Base-by-base conservation (phyloP, 2,329 filamentous ascomycete genomes). In the Pleoardoris graminearum region DNA sequence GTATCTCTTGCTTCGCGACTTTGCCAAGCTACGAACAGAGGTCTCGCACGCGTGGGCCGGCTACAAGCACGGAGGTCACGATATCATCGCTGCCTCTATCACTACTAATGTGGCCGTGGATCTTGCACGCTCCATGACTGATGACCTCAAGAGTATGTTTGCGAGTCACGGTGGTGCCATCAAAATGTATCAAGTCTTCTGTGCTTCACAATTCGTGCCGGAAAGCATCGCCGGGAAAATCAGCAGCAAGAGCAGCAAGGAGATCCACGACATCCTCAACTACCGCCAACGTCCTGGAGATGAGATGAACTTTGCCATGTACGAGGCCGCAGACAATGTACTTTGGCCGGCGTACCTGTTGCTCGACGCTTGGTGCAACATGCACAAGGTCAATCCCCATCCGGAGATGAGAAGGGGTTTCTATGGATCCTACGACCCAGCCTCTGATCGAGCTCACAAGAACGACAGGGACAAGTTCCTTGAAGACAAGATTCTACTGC, bases 401-500 rank as follows among this genome's bases (percentile, higher is more conserved):
- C 68, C 68, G 22, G 57, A 66, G 42, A 65, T 65, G 29, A 68
- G 63, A 41, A 54, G 53, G 21, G 68, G 65, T 0, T 58, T 60
- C 37, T 72, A 65, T 47, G 68, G 68, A 11, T 59, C 32, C 1
- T 74, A 73, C 54, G 42, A 71, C 42, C 62, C 67, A 1, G 60
- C 57, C 4, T 64, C 58, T 17, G 54, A 73, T 52, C 61, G 71
- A 48, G 41, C 53, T 4, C 50, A 55, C 32, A 73, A 70, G 61
- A 65, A 51, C 25, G 22, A 55, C 7, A 46, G 55, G 14, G 53
- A 71, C 19, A 71, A 71, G 52, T 73, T 69, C 49, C 54, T 65
- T 4, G 70, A 75, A 58, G 70, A 74, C 54, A 70, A 68, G 41
- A 64, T 68, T 30, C 54, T 75, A 14, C 50, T 74, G 17, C 49